These are phyloP conservation scores for Fusarium decemcellulare DNA, from an alignment of 2,329 filamentous ascomycete genomes.

Conservation along the genomic window DNA sequence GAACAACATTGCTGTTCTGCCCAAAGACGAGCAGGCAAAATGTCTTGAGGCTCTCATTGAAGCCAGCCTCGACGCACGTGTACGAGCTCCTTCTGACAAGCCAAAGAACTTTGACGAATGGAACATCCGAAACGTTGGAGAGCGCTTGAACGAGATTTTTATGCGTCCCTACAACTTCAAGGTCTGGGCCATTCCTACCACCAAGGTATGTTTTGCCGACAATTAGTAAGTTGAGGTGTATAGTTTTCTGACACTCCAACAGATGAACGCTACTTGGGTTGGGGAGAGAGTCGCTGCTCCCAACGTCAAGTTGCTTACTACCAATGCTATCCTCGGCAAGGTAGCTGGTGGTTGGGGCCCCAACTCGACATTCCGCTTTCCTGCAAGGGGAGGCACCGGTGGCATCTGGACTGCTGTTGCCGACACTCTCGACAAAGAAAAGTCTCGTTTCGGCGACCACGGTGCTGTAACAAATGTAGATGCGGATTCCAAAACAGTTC, in stretches of 20 bases:
- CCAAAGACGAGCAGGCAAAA: constrained; percentile 95
- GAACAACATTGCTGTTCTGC: constrained; percentile 99
- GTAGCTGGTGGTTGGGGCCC: constrained; percentile 97
- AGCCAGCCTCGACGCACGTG: constrained; percentile 87
- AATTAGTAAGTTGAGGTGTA: constrained; percentile 7
- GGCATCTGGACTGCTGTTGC: constrained; percentile 99
- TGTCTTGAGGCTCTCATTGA: constrained; percentile 97
- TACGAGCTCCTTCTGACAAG: constrained; percentile 80
- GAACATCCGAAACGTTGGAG: constrained; percentile 93
- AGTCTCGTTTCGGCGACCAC: constrained; percentile 89
- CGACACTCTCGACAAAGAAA: constrained; percentile 91
- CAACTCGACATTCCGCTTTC: constrained; percentile 98
- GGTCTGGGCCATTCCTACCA: constrained; percentile 98
- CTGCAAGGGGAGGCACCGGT: constrained; percentile 93
- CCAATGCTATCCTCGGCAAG: constrained; percentile 96
- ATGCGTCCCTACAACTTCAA: constrained; percentile 99
- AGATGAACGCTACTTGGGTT: constrained; percentile 99
- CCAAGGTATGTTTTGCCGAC: constrained; percentile 74
- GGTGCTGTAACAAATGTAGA: constrained; percentile 90
- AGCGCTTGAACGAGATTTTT: constrained; percentile 92
- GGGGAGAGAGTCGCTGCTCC: constrained; percentile 98
- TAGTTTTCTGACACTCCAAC: constrained; percentile 15
- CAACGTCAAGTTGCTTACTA: constrained; percentile 92
- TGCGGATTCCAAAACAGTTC: constrained; percentile 85
- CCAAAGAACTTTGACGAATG: constrained; percentile 98